Percentiles rank a stretch among this genome's conserved stretches.
These are phyloP conservation scores for Purshia tridentata DNA, from an alignment of 306 rosid species.

Conservation along the genomic window DNA sequence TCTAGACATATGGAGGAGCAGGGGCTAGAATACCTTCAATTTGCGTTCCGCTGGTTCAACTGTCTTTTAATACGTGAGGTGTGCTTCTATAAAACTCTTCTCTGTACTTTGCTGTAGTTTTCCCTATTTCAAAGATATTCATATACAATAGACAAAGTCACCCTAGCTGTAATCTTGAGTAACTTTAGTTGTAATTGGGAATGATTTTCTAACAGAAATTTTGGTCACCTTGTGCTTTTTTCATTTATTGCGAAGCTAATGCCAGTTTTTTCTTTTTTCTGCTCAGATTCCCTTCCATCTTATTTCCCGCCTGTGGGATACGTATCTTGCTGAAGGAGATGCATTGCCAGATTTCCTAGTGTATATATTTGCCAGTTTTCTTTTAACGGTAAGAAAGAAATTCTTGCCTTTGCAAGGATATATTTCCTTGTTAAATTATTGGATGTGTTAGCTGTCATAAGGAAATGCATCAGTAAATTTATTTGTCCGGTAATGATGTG, in stretches of 20 bases:
- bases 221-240: conserved; percentile 21
- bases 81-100: conserved; percentile 18
- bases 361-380: conserved; percentile 94
- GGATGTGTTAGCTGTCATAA: not conserved
- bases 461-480: not conserved
- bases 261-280: not conserved
- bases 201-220: not conserved
- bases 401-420: conserved; percentile 6
- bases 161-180: not conserved
- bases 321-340: conserved; percentile 98
- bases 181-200: not conserved
- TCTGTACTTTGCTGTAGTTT: conserved; percentile 2
- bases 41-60: conserved; percentile 99
- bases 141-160: conserved; percentile 7
- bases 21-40: conserved; percentile 95
- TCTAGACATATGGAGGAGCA: conserved; percentile 90
- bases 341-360: conserved; percentile 96
- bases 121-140: conserved; percentile 4
- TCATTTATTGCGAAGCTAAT: conserved; percentile 30
- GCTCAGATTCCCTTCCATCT: conserved; percentile 84
- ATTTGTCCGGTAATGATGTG: conserved; percentile 4
- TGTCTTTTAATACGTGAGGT: conserved; percentile 98
- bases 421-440: conserved; percentile 17
- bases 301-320: conserved; percentile 94
- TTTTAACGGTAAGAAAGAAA: conserved; percentile 72